These are phyloP conservation scores for Flaveria sonorensis DNA, from an alignment of 129 eudicot species.

Conservation along the genomic window DNA sequence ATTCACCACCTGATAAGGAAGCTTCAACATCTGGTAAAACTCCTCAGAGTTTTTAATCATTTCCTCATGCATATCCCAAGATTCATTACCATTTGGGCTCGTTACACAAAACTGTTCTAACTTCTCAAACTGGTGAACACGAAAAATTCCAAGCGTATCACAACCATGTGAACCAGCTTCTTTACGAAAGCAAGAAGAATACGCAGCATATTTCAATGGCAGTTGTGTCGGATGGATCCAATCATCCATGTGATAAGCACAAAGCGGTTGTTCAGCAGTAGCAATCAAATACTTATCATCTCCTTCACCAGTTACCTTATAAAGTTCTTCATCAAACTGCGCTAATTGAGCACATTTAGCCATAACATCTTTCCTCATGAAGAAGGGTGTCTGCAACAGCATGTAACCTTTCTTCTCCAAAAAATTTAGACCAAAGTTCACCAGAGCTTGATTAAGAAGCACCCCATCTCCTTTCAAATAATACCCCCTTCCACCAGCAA, in stretches of 20 bases:
- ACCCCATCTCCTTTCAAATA: slow-evolving; percentile 72
- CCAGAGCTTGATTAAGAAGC: slow-evolving; percentile 69
- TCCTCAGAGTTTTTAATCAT: slow-evolving; percentile 70
- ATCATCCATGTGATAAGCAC: slow-evolving; percentile 76
- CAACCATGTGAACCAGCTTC: slow-evolving; percentile 86
- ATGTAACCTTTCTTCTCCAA: slow-evolving; percentile 54
- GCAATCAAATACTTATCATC: slow-evolving; percentile 77
- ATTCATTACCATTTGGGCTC: slow-evolving; percentile 62
- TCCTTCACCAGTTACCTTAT: slow-evolving; percentile 78
- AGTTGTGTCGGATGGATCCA: slow-evolving; percentile 64
- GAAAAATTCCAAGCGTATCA: slow-evolving; percentile 72
- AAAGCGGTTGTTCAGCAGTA: slow-evolving; percentile 81
- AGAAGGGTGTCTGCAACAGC: slow-evolving; percentile 63
- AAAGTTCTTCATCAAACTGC: slow-evolving; percentile 80
- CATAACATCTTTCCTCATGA: slow-evolving; percentile 77
- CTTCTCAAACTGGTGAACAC: slow-evolving; percentile 81
- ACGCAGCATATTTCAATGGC: slow-evolving; percentile 73
- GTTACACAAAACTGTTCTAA: slow-evolving; percentile 73
- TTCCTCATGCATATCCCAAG: slow-evolving; percentile 80
- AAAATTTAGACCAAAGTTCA: slow-evolving; percentile 61
- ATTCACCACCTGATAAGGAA: slow-evolving; percentile 70
- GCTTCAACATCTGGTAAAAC: slow-evolving; percentile 60
- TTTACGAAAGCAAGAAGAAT: slow-evolving; percentile 73
- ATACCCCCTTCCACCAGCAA: slow-evolving; percentile 73
- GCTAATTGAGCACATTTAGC: slow-evolving; percentile 77